Conservation (phyloP, 2,329 filamentous ascomycete species). For the Escovopsis sp. region DNA sequence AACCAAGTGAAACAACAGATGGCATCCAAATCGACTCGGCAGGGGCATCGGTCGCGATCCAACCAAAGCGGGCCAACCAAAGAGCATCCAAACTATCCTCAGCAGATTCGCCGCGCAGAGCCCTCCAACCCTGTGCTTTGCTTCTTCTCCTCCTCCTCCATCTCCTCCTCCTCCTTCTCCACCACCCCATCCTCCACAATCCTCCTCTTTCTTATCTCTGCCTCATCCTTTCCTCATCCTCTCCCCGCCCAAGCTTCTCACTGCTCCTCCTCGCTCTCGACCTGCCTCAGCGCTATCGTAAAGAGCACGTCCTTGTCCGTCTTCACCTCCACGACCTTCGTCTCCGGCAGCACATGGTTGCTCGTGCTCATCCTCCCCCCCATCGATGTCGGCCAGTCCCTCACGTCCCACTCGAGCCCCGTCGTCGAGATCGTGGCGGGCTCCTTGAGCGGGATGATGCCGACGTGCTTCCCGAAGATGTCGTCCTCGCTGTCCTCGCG, state of each 20-base stretch:
- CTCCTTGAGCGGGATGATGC: slow-evolving; percentile 74
- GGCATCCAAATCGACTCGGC: too few species aligned
- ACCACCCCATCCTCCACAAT: too few species aligned
- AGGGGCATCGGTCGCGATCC: too few species aligned
- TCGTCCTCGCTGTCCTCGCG: slow-evolving; percentile 31
- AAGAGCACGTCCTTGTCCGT: slow-evolving; percentile 54
- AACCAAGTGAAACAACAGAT: too few species aligned
- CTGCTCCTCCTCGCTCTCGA: slow-evolving; percentile 19
- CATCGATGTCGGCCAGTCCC: slow-evolving; percentile 63
- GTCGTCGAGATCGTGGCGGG: slow-evolving; percentile 61
- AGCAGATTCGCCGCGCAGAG: too few species aligned
- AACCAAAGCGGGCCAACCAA: too few species aligned
- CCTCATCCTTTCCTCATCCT: too few species aligned
- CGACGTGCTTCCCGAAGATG: slow-evolving; percentile 62
- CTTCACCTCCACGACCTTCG: slow-evolving; percentile 44
- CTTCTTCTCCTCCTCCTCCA: too few species aligned
- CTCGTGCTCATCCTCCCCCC: slow-evolving; percentile 64
- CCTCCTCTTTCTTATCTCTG: background rate
- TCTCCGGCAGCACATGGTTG: slow-evolving; percentile 52
- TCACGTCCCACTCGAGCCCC: slow-evolving; percentile 85
- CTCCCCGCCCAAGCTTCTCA: too few species aligned
- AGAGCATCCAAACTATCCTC: too few species aligned
- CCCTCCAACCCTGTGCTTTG: too few species aligned
- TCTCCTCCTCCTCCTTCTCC: too few species aligned
- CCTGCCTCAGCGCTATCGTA: slow-evolving; percentile 47